phyloP scores from a whole-genome alignment of 1,284 basidiomycete species.

The Heterobasidion parviporum region DNA sequence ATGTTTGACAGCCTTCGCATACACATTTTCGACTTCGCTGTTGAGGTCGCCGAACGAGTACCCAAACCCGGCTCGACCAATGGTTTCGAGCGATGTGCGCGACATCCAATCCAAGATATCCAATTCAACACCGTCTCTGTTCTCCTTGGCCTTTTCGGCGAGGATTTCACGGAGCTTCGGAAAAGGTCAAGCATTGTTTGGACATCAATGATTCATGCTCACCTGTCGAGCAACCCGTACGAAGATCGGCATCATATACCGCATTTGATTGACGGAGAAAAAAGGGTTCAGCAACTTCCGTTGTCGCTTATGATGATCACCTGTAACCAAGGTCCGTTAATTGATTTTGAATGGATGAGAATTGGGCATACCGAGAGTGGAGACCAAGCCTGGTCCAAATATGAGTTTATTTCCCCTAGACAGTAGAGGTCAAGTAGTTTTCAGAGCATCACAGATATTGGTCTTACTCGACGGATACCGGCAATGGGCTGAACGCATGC shows the following conservation, averaged over 20 bases:
- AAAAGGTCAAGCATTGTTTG: background rate
- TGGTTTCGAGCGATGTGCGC: conserved; percentile 24
- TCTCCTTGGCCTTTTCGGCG: conserved; percentile 3
- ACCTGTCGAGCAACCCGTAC: background rate
- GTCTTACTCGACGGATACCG: conserved; percentile 12
- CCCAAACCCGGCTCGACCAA: conserved; percentile 27
- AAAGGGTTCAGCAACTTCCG: background rate
- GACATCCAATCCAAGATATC: conserved; percentile 30
- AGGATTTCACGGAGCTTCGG: background rate
- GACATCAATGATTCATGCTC: background rate
- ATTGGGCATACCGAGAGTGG: conserved; percentile 9
- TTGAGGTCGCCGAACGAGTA: conserved; percentile 26
- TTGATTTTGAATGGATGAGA: background rate
- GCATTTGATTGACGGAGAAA: background rate
- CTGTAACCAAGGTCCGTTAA: background rate
- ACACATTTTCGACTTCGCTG: conserved; percentile 20
- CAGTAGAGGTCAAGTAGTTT: background rate
- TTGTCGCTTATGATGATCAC: conserved; percentile 4
- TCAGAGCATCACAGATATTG: background rate
- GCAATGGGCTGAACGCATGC: conserved; percentile 19
- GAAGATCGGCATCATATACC: conserved; percentile 1
- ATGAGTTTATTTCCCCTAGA: conserved; percentile 9
- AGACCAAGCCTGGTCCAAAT: conserved; percentile 14
- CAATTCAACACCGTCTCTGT: conserved; percentile 13
- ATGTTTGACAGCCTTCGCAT: conserved; percentile 22